These are phyloP conservation scores for Boeremia lycopersici DNA, from an alignment of 2,329 filamentous ascomycete species.

Conservation along the genomic window DNA sequence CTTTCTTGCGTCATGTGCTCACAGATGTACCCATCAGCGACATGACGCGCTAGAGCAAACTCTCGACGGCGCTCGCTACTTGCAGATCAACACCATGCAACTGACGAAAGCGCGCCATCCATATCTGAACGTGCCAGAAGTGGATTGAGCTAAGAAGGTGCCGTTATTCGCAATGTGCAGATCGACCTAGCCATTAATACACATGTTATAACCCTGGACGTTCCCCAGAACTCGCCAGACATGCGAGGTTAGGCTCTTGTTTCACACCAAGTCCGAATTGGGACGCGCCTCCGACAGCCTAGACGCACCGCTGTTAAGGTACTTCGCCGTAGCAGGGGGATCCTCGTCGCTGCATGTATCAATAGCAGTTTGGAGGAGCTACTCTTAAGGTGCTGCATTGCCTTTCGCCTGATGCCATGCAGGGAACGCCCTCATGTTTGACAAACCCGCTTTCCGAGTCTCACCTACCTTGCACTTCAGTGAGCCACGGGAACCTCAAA, in stretches of 20 bases:
- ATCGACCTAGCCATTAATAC: slow-evolving; percentile 33
- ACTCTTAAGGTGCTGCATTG: slow-evolving; percentile 45
- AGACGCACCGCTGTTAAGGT: slow-evolving; percentile 41
- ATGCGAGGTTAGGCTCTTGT: slow-evolving; percentile 46
- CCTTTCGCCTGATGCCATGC: slow-evolving; percentile 44
- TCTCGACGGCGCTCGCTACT: slow-evolving; percentile 14
- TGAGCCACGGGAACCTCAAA: slow-evolving; percentile 46
- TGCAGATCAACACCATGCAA: slow-evolving; percentile 25
- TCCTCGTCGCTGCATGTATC: slow-evolving; percentile 43
- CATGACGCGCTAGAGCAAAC: slow-evolving; percentile 17
- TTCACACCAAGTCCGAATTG: slow-evolving; percentile 44
- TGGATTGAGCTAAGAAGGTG: slow-evolving; percentile 22
- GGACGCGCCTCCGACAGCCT: slow-evolving; percentile 45
- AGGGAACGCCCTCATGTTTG: slow-evolving; percentile 50
- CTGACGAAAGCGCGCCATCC: slow-evolving; percentile 15
- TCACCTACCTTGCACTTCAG: slow-evolving; percentile 47
- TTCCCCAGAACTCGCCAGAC: slow-evolving; percentile 50
- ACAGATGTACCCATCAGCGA: not conserved
- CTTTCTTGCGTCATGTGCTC: slow-evolving; percentile 13
- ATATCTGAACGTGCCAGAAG: slow-evolving; percentile 16
- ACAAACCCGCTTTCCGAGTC: slow-evolving; percentile 48
- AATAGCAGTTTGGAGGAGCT: slow-evolving; percentile 45
- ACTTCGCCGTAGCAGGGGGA: slow-evolving; percentile 37
- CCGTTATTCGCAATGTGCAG: slow-evolving; percentile 34
- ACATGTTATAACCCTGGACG: slow-evolving; percentile 27